Conservation (phyloP, 2,329 filamentous ascomycete genomes). For the Helminthosporium solani region DNA sequence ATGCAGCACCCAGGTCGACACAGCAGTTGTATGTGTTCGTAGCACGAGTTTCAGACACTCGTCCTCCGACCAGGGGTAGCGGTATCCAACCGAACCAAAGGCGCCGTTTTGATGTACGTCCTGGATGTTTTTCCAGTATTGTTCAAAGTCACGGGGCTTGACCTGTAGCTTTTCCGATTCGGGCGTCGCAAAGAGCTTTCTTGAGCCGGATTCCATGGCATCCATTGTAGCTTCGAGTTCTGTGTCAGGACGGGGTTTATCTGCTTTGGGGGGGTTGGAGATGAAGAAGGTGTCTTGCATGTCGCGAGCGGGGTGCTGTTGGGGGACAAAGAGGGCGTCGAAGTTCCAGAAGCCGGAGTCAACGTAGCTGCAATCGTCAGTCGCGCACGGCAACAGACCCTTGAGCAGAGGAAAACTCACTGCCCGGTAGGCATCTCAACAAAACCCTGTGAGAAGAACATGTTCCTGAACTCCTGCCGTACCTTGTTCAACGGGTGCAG, state of each 20-base stretch:
- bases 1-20: conserved; percentile 87
- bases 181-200: conserved; percentile 57
- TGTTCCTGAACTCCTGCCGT: conserved; percentile 89
- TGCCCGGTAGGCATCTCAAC: conserved; percentile 95
- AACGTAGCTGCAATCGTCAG: conserved; percentile 61
- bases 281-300: conserved; percentile 99
- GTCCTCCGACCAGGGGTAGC: conserved; percentile 87
- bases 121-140: conserved; percentile 86
- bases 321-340: conserved; percentile 92
- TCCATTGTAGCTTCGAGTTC: conserved; percentile 48
- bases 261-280: conserved; percentile 78
- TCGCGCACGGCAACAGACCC: background rate
- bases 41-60: conserved; percentile 86
- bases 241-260: conserved; percentile 62
- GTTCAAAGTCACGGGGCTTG: conserved; percentile 66
- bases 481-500: conserved; percentile 78
- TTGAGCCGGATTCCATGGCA: conserved; percentile 50
- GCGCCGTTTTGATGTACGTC: conserved; percentile 88
- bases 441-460: conserved; percentile 99
- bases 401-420: conserved; percentile 31
- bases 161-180: conserved; percentile 54
- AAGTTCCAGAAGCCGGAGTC: conserved; percentile 99
- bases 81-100: conserved; percentile 93
- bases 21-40: conserved; percentile 92
- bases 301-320: conserved; percentile 96